Evolutionary conservation across 148 eudicot species (phyloP).

Genomic region (Rhododendron kiyosumense): DNA sequence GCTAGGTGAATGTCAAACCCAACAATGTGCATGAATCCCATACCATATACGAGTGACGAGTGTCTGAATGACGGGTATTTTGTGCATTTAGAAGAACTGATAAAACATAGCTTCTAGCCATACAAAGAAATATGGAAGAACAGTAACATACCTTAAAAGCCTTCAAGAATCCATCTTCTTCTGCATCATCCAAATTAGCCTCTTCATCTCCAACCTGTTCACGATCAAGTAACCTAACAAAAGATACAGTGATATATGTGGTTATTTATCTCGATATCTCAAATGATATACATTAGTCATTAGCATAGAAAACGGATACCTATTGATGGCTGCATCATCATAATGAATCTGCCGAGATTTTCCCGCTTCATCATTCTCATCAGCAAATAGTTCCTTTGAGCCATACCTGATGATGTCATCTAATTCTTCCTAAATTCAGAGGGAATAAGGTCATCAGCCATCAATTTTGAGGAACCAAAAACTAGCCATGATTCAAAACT

Average conservation of each 20-base stretch:
- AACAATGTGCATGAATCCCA: neutral
- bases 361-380: constrained; percentile 86
- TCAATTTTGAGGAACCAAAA: constrained; percentile 6
- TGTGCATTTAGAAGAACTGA: neutral
- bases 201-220: constrained; percentile 87
- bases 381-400: constrained; percentile 89
- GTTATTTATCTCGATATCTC: neutral
- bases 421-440: constrained; percentile 72
- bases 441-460: constrained; percentile 9
- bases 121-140: neutral
- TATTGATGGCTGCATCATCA: constrained; percentile 91
- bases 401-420: constrained; percentile 99
- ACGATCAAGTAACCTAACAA: constrained; percentile 76
- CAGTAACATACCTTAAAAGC: constrained; percentile 72
- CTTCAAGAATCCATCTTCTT: constrained; percentile 81
- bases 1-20: neutral
- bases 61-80: neutral
- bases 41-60: neutral
- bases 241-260: neutral
- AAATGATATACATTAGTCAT: neutral
- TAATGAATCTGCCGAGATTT: constrained; percentile 98
- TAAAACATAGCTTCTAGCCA: neutral
- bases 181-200: constrained; percentile 72
- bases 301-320: constrained; percentile 30
- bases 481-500: constrained; percentile 7